phyloP scores from a whole-genome alignment of 2,329 filamentous ascomycete genomes.

The Sclerotinia trifoliorum region DNA sequence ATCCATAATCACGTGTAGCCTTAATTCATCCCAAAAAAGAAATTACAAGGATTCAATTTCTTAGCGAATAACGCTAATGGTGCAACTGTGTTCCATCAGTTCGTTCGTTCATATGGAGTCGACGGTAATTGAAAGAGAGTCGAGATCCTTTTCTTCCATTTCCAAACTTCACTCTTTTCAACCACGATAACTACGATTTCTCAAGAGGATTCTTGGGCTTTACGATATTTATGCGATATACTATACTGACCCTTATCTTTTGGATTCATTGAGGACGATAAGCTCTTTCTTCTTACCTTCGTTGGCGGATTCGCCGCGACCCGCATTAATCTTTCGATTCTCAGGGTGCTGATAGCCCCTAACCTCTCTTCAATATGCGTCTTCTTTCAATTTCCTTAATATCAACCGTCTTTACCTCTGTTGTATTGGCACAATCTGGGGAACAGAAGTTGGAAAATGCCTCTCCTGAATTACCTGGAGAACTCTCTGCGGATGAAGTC shows the following conservation, averaged over 20 bases:
- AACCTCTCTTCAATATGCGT: conserved; percentile 35
- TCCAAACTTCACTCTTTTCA: conserved; percentile 17
- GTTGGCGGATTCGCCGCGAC: conserved; percentile 32
- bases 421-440: conserved; percentile 25
- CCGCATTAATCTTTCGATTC: conserved; percentile 22
- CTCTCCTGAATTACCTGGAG: conserved; percentile 25
- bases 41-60: not conserved
- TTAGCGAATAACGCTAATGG: conserved; percentile 19
- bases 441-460: conserved; percentile 25
- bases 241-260: not conserved
- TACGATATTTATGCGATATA: not conserved
- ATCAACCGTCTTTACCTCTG: conserved; percentile 33
- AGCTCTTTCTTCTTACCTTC: conserved; percentile 14
- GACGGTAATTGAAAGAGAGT: conserved; percentile 5
- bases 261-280: not conserved
- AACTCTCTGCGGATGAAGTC: conserved; percentile 34
- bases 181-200: not conserved
- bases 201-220: conserved; percentile 5
- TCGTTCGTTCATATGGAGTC: conserved; percentile 13
- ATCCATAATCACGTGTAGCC: conserved; percentile 7
- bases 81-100: conserved; percentile 22
- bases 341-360: conserved; percentile 31
- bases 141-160: conserved; percentile 16
- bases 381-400: conserved; percentile 35
- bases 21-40: conserved; percentile 6